These are phyloP conservation scores for Arthromyces matolae DNA, from an alignment of 768 basidiomycete species.

Conservation along the genomic window DNA sequence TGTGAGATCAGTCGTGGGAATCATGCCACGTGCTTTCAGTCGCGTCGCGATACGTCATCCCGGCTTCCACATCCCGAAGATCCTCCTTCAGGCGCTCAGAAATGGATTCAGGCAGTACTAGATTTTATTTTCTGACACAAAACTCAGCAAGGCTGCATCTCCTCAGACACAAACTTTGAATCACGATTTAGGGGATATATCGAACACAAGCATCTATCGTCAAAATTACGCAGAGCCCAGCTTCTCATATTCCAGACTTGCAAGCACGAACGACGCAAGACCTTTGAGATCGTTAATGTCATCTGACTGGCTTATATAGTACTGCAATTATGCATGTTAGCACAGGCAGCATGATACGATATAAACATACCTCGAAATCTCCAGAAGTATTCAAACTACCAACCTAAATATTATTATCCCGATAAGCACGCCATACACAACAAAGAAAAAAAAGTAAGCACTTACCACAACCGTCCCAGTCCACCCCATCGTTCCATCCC, in stretches of 20 bases:
- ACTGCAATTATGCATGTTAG: constrained; percentile 23
- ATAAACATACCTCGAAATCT: constrained; percentile 31
- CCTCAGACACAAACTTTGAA: too few species aligned
- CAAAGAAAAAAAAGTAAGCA: not conserved
- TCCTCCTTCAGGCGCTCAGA: too few species aligned
- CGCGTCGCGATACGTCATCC: too few species aligned
- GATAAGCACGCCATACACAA: not conserved
- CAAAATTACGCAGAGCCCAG: constrained; percentile 17
- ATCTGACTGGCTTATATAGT: constrained; percentile 38
- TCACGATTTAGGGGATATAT: too few species aligned
- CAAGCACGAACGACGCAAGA: constrained; percentile 41
- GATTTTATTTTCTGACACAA: too few species aligned
- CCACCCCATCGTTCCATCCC: constrained; percentile 45
- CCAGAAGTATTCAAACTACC: constrained; percentile 37
- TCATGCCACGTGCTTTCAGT: too few species aligned
- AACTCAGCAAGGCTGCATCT: too few species aligned
- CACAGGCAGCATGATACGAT: not conserved
- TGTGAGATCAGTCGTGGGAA: too few species aligned
- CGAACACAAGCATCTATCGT: not conserved
- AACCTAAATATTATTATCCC: constrained; percentile 25
- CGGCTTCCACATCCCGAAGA: too few species aligned
- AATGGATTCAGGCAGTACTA: too few species aligned
- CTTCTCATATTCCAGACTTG: constrained; percentile 41
- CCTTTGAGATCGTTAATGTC: constrained; percentile 46
- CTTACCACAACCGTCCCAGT: constrained; percentile 41